These are phyloP conservation scores for Pyracantha coccinea DNA, from an alignment of 331 rosid genomes.

Conservation along the genomic window DNA sequence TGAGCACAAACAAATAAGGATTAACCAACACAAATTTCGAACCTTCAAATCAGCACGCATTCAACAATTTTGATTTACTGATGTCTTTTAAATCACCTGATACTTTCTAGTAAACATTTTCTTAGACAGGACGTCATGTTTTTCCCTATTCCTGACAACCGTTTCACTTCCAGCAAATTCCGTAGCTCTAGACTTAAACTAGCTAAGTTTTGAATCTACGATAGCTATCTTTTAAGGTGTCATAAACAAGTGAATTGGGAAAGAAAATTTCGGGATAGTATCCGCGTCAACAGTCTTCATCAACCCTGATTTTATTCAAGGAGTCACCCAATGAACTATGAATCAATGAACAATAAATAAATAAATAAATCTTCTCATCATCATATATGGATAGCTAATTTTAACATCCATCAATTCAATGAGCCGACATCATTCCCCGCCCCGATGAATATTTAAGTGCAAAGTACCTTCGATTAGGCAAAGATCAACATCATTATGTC, in stretches of 20 bases:
- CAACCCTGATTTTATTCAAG: background rate
- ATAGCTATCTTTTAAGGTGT: background rate
- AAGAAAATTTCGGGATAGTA: background rate
- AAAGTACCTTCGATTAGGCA: slow-evolving; percentile 9
- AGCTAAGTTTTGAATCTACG: background rate
- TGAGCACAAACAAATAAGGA: background rate
- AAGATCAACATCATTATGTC: slow-evolving; percentile 20
- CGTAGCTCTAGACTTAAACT: background rate
- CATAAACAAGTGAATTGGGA: background rate
- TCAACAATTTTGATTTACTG: background rate
- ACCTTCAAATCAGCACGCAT: background rate
- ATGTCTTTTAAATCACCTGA: background rate
- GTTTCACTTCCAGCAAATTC: background rate
- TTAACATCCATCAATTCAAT: slow-evolving; percentile 11
- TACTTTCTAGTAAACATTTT: background rate
- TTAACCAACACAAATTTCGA: background rate
- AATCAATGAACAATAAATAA: background rate
- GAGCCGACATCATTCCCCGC: slow-evolving; percentile 26
- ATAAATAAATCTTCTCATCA: background rate
- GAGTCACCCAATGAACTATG: background rate
- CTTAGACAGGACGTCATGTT: background rate
- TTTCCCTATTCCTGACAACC: background rate
- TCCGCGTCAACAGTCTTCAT: background rate
- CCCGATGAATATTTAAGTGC: slow-evolving; percentile 9
- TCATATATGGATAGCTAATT: background rate